Percentiles rank a stretch among this genome's conserved stretches.
These are phyloP conservation scores for Pisolithus tinctorius DNA, from an alignment of 768 basidiomycete species.

Conservation along the genomic window DNA sequence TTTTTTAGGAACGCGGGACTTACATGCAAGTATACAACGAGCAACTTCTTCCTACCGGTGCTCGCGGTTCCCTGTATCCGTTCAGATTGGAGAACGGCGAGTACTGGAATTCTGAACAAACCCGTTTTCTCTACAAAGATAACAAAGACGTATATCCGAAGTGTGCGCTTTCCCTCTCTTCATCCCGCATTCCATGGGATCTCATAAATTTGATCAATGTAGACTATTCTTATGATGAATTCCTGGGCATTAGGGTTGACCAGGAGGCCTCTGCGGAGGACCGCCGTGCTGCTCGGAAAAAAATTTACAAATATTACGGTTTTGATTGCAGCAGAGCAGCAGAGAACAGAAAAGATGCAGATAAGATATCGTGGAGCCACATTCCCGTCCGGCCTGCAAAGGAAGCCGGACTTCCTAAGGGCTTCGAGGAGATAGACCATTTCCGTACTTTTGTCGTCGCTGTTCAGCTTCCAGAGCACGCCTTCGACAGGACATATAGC, in stretches of 20 bases:
- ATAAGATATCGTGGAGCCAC: slow-evolving; percentile 8
- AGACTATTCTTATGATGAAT: slow-evolving; percentile 24
- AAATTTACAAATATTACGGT: slow-evolving; percentile 17
- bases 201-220: too few species aligned
- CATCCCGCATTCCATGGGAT: background rate
- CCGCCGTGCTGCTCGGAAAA: slow-evolving; percentile 16
- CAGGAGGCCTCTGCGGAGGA: slow-evolving; percentile 4
- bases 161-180: slow-evolving; percentile 4
- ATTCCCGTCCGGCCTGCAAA: slow-evolving; percentile 8
- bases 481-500: slow-evolving; percentile 17
- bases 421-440: slow-evolving; percentile 11
- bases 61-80: slow-evolving; percentile 12
- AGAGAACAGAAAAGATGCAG: background rate
- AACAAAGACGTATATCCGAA: slow-evolving; percentile 11
- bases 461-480: slow-evolving; percentile 21
- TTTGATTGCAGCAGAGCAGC: slow-evolving; percentile 13
- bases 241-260: slow-evolving; percentile 22
- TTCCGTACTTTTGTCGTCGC: slow-evolving; percentile 24
- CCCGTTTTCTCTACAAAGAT: slow-evolving; percentile 16
- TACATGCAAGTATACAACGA: slow-evolving; percentile 19
- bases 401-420: slow-evolving; percentile 8
- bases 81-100: slow-evolving; percentile 17
- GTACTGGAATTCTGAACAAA: slow-evolving; percentile 20
- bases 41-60: slow-evolving; percentile 13
- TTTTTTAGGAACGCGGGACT: slow-evolving; percentile 14